These are phyloP conservation scores for Pythium chondricola DNA, from an alignment of 352 stramenopile species.

Conservation along the genomic window DNA sequence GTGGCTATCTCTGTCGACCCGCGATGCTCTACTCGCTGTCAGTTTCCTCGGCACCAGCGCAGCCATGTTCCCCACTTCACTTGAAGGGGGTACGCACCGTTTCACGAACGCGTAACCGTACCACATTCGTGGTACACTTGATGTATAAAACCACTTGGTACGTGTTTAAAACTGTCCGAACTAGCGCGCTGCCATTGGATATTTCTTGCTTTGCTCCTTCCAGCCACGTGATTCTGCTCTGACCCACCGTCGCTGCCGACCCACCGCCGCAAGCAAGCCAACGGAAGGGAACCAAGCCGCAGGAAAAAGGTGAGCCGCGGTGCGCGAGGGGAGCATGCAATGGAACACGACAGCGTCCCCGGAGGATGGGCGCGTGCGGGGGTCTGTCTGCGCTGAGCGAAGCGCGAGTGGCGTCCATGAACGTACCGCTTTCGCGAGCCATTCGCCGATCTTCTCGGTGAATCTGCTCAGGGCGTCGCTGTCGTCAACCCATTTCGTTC, in stretches of 20 bases:
- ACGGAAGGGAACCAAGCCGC: conserved; percentile 1
- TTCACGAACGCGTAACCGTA: not conserved
- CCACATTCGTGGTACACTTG: not conserved
- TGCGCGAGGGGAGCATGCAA: not conserved
- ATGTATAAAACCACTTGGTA: conserved; percentile 7
- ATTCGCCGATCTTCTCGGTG: not conserved
- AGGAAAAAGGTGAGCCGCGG: not conserved
- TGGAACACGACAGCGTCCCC: not conserved
- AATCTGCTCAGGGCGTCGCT: not conserved
- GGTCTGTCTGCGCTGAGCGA: not conserved
- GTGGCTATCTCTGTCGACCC: too few species aligned
- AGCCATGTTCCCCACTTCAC: not conserved
- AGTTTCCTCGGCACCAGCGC: not conserved
- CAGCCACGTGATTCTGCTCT: conserved; percentile 26
- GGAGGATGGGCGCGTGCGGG: not conserved
- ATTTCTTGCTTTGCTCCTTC: conserved; percentile 23
- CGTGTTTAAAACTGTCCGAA: conserved; percentile 13
- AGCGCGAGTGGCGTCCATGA: not conserved
- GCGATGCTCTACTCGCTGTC: not conserved
- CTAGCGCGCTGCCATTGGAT: conserved; percentile 22
- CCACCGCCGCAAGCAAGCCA: conserved; percentile 1
- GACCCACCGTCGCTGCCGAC: conserved; percentile 14
- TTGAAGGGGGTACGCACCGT: not conserved
- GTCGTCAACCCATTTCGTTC: not conserved
- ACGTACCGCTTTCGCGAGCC: too few species aligned